Base-by-base conservation (phyloP, 306 rosid genomes). In the Leucaena leucocephala region DNA sequence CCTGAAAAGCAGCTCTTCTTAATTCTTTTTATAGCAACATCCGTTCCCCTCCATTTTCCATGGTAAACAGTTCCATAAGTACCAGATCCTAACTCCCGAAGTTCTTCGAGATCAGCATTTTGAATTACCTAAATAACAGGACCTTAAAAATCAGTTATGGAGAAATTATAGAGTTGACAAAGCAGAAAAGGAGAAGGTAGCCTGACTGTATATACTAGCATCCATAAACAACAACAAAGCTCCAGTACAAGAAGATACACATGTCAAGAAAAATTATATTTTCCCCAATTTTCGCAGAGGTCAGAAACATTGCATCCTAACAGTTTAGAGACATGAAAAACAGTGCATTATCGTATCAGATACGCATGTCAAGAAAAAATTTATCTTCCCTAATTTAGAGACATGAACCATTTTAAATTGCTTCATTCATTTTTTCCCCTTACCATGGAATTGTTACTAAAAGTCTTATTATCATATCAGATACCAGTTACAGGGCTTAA, bases 41-140 rank as follows among this genome's bases (percentile, higher is more conserved):
- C 98, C 10, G 98, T 86, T 79, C 98, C 98, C 81, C 98, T 88
- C 98, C 98, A 95, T 85, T 91, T 95, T 74, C 98, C 97, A 78
- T 92, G 97, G 85, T 89, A 95, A 78, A 95, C 98, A 71, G 98
- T 95, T 81, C 98, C 98, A 76, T 89, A 95, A 39, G 98, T 92
- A 80, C 98, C 98, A 45, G 98, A 92, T 74, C 98, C 98, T 68
- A 92, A 81, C 83, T 92, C 98, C 68, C 40, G 87, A 82, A 91
- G 88, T 39, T 95, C 98, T 88, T 95, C 98, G 3, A 95, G 98
- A 83, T 95, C 97, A 78, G 80, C 82, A 77, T 91, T 81, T 80
- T 75, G 91, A 80, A 95, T 92, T 76, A 85, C 93, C 98, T 96
- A 90, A 71, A 70, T 43, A 33, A 44, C 55, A 78, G 45, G 27